These are phyloP conservation scores for Eucalyptus marginata DNA, from an alignment of 345 rosid genomes.

Conservation along the genomic window DNA sequence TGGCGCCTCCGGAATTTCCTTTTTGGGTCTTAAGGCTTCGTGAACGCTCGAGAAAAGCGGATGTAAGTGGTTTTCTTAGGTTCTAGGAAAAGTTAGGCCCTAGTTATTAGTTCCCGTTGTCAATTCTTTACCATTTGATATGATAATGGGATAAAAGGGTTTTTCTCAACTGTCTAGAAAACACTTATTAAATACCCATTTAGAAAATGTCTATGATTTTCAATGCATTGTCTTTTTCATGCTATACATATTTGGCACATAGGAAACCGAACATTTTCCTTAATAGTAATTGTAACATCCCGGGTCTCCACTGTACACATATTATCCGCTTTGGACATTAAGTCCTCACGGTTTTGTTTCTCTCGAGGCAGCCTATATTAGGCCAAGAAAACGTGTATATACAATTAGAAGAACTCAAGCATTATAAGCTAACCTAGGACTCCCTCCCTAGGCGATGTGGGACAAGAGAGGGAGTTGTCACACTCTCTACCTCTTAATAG, in stretches of 20 bases:
- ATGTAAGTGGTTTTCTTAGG: neutral
- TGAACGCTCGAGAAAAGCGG: neutral
- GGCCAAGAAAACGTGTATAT: no score
- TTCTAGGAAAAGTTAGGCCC: neutral
- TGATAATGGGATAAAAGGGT: neutral
- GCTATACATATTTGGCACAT: neutral
- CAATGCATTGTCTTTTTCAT: neutral
- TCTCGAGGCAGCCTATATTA: no score
- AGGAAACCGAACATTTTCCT: neutral
- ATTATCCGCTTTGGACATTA: no score
- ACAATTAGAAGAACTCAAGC: no score
- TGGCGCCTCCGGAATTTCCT: neutral
- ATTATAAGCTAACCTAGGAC: no score
- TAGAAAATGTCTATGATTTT: neutral
- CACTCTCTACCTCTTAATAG: no score
- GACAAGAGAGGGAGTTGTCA: no score
- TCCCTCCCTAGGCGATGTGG: no score
- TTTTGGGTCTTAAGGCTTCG: neutral
- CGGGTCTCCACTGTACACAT: no score
- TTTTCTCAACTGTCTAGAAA: neutral
- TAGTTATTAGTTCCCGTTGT: neutral
- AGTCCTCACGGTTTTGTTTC: no score
- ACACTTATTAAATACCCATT: neutral
- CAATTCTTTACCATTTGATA: neutral
- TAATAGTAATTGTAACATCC: no score